These are phyloP conservation scores for Calonectria multiphialidica DNA, from an alignment of 2,329 filamentous ascomycete species.

Conservation along the genomic window DNA sequence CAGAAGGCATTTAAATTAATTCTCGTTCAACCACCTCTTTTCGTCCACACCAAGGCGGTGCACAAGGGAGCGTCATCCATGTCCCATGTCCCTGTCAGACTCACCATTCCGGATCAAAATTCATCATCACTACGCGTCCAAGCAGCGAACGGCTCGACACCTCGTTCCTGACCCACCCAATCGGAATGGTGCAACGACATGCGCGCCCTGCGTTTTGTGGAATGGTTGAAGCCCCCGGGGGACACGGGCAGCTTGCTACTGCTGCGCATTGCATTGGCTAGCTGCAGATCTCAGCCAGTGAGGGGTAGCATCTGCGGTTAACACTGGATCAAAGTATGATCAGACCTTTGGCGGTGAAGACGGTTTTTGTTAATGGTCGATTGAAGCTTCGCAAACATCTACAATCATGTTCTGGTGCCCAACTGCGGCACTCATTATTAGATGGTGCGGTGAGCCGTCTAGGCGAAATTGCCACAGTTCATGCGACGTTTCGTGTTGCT, in stretches of 20 bases:
- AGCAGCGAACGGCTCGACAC: not conserved
- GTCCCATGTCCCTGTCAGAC: not conserved
- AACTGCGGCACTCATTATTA: not conserved
- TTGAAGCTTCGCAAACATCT: not conserved
- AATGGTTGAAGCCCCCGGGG: not conserved
- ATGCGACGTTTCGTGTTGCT: not conserved
- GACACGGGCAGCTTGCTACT: not conserved
- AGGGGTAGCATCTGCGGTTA: not conserved
- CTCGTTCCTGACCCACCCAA: not conserved
- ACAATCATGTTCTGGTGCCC: not conserved
- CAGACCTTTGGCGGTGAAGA: not conserved
- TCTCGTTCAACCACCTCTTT: not conserved
- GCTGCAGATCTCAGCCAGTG: not conserved
- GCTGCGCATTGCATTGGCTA: not conserved
- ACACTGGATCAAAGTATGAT: not conserved
- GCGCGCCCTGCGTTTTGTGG: not conserved
- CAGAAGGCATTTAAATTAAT: not conserved
- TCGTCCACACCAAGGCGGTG: not conserved
- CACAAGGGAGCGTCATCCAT: not conserved
- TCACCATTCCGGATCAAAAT: not conserved
- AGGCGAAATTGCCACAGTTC: not conserved
- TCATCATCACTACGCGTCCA: not conserved
- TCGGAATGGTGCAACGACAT: not conserved
- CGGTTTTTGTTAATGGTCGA: too few species aligned
- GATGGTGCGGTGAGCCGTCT: not conserved